Conservation (phyloP, 257 asterid species). For the Nicotiana tomentosiformis region DNA sequence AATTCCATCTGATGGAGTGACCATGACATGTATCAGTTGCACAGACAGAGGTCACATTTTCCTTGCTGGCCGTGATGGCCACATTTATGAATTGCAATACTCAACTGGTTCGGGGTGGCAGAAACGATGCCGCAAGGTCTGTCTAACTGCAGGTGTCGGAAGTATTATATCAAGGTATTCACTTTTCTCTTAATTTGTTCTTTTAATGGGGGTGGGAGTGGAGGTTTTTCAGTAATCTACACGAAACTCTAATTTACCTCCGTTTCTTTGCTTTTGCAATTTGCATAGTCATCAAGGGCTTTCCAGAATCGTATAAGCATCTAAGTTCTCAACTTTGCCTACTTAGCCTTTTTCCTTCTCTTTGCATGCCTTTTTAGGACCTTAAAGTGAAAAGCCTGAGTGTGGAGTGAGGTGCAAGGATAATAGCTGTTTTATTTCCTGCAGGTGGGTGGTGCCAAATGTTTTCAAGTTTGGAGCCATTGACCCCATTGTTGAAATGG, state of each 20-base stretch:
- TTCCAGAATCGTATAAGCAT: not conserved
- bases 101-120: conserved; percentile 96
- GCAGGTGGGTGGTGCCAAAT: conserved; percentile 98
- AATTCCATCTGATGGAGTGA: conserved; percentile 93
- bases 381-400: conserved; percentile 11
- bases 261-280: not conserved
- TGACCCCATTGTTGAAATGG: conserved; percentile 95
- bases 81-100: conserved; percentile 82
- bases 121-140: conserved; percentile 82
- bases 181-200: not conserved
- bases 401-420: conserved; percentile 11
- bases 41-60: conserved; percentile 78
- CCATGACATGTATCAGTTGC: conserved; percentile 93
- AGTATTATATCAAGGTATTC: conserved; percentile 82
- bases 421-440: conserved; percentile 13
- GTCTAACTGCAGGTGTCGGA: conserved; percentile 85
- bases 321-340: conserved; percentile 4
- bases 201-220: not conserved
- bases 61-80: conserved; percentile 97
- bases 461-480: conserved; percentile 89
- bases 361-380: conserved; percentile 8
- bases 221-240: not conserved
- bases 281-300: not conserved
- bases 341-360: not conserved
- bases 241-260: not conserved